Base-by-base conservation (phyloP, 2,329 filamentous ascomycete species). In the Diaporthe citrichinensis region DNA sequence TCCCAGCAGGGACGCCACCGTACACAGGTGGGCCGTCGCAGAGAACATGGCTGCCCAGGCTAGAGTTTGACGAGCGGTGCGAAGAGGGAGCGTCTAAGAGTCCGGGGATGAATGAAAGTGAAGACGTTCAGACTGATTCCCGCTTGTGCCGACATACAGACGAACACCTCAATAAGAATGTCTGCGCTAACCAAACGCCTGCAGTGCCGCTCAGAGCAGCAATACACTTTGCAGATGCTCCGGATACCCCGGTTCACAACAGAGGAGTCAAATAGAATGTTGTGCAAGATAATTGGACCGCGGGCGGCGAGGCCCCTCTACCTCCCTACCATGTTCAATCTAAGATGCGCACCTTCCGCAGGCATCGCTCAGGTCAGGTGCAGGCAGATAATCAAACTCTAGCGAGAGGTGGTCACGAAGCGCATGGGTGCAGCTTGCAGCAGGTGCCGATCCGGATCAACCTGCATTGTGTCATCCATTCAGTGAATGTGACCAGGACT, bases 401-500 rank as follows among this genome's bases (percentile, higher is more conserved):
- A 25, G 31, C 31, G 62, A 31, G 46, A 36, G 44, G 25, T 44
- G 34, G 31, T 20, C n/a, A 31, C 44, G 20, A 28, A 36, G 71
- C 57, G 71, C 71, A 72, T 72, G 71, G 71, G 71, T 72, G 31
- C 31, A 53, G 71, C 71, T 72, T 72, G 57, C 46, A 72, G 71
- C 46, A 34, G 51, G 62, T 36, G 72, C 53, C 53, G 72, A 74
- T 73, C 53, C 62, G 36, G 53, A 74, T 67, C 44, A 57, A 8
- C 20, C 51, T 69, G 62, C 62, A 57, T 49, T 36, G 23, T 36
- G 51, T 49, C 44, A 49, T 69, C 28, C 31, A 46, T 61, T 61
- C 9, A 53, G 25, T 53, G n/a, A 31, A 44, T 14, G 25, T 41
- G 39, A 62, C 34, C 58, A 36, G 34, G 25, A 46, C 8, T 49